Conservation (phyloP, 768 basidiomycete genomes). For the Amanita polypyramis region DNA sequence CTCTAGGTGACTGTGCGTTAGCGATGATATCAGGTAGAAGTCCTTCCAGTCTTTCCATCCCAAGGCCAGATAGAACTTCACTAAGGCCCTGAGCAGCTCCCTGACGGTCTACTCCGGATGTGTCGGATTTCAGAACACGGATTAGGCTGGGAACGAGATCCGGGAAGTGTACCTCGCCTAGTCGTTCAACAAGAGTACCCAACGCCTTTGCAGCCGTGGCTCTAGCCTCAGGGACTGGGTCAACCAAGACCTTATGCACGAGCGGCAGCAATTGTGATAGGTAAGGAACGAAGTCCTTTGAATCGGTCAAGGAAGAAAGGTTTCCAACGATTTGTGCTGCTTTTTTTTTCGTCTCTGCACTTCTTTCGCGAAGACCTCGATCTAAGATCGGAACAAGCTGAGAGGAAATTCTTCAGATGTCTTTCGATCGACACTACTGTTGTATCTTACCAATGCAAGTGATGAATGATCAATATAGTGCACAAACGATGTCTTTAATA, state of each 20-base stretch:
- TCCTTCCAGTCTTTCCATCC: constrained; percentile 95
- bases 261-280: constrained; percentile 81
- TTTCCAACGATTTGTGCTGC: constrained; percentile 98
- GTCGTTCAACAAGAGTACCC: constrained; percentile 90
- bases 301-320: constrained; percentile 79
- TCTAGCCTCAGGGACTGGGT: constrained; percentile 96
- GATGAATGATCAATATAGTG: constrained; percentile 98
- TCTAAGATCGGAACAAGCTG: constrained; percentile 94
- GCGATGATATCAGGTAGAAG: constrained; percentile 89
- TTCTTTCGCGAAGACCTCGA: constrained; percentile 82
- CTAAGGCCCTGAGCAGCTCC: constrained; percentile 96
- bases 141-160: constrained; percentile 87
- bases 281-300: constrained; percentile 92
- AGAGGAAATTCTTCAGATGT: neutral
- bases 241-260: constrained; percentile 86
- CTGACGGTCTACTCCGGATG: constrained; percentile 92
- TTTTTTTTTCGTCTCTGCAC: constrained; percentile 91
- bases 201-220: constrained; percentile 96
- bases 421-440: neutral
- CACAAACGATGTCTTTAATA: constrained; percentile 92
- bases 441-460: constrained; percentile 56
- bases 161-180: constrained; percentile 93
- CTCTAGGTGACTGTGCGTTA: constrained; percentile 80
- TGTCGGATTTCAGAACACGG: constrained; percentile 82
- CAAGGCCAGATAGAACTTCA: constrained; percentile 90